Conservation (phyloP, 768 basidiomycete species). For the Goffeauzyma gilvescens region DNA sequence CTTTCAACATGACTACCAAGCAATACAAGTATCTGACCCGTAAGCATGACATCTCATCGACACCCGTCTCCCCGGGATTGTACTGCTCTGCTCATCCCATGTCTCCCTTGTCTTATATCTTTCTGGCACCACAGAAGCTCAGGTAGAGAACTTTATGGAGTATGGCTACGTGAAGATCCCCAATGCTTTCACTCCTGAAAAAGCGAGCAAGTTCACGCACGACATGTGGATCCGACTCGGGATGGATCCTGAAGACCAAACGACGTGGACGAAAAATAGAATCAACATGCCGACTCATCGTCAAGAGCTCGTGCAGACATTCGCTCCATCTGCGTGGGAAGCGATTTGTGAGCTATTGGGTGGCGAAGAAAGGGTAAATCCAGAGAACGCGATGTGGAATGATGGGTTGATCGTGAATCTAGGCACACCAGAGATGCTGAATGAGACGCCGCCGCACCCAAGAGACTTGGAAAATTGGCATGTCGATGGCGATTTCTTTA, state of each 20-base stretch:
- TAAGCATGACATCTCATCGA: too few relatives aligned
- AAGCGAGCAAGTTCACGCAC: conserved; percentile 39
- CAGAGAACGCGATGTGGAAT: conserved; percentile 37
- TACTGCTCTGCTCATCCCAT: too few relatives aligned
- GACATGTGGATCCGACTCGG: conserved; percentile 35
- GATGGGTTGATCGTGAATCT: conserved; percentile 45
- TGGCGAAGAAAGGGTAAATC: conserved; percentile 43
- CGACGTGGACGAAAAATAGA: conserved; percentile 40
- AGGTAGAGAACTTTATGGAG: conserved; percentile 1
- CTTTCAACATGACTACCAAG: too few relatives aligned
- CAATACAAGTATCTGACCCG: too few relatives aligned
- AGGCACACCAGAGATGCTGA: conserved; percentile 35
- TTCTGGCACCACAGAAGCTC: neutral
- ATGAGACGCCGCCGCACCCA: conserved; percentile 23
- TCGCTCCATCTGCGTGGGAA: conserved; percentile 38
- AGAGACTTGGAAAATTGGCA: conserved; percentile 46
- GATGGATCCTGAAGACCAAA: conserved; percentile 39
- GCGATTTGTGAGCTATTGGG: conserved; percentile 46
- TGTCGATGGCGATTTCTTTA: conserved; percentile 18
- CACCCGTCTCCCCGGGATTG: too few relatives aligned
- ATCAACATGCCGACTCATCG: conserved; percentile 39
- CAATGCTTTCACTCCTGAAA: conserved; percentile 39
- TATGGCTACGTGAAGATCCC: neutral
- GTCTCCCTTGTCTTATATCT: too few relatives aligned
- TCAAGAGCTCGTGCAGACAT: conserved; percentile 2